A percentile compares a stretch with the other conserved stretches of the same genome.
Evolutionary conservation across 345 rosid genomes (phyloP).

Genomic region (Jatropha curcas): DNA sequence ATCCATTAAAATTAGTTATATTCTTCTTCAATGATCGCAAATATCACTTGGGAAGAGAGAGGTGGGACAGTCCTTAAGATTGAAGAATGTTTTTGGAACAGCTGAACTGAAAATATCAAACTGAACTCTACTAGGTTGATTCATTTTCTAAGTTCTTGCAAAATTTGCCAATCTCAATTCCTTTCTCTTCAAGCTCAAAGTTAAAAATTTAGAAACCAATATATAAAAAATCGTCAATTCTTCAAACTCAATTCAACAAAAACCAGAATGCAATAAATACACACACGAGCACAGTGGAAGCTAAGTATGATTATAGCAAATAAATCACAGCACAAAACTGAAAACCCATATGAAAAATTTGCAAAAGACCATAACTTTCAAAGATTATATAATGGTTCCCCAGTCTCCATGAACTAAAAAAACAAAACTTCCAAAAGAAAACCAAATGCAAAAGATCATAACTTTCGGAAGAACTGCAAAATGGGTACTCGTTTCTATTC

Average conservation of each 20-base stretch:
- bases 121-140: too few species aligned
- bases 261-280: background rate
- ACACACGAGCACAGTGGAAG: background rate
- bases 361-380: background rate
- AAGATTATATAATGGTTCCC: background rate
- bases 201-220: background rate
- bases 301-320: background rate
- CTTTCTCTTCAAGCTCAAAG: background rate
- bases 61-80: too few species aligned
- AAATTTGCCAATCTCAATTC: background rate
- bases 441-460: background rate
- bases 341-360: background rate
- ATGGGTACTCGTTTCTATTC: background rate
- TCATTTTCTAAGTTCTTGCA: too few species aligned
- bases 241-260: background rate
- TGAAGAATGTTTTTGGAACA: too few species aligned
- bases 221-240: background rate
- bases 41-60: too few species aligned
- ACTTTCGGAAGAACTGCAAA: background rate
- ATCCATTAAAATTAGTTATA: too few species aligned
- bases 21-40: too few species aligned
- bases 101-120: too few species aligned
- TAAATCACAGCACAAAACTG: background rate
- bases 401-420: background rate
- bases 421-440: background rate